Evolutionary conservation across 352 stramenopile genomes (phyloP).

Genomic region (Pythium vanterpoolii): DNA sequence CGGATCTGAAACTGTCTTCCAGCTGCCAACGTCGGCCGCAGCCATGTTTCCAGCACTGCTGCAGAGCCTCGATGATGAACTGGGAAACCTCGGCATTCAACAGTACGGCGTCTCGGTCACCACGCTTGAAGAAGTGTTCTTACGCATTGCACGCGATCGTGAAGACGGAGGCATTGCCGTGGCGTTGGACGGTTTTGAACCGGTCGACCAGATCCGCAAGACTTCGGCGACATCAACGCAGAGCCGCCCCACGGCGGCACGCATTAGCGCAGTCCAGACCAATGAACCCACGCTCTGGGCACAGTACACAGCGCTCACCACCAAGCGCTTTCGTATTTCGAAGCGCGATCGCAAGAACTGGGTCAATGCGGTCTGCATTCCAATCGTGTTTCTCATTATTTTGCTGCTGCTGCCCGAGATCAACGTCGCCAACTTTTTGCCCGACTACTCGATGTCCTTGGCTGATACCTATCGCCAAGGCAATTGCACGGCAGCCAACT

Average conservation of each 20-base stretch:
- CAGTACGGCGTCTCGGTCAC: constrained; percentile 96
- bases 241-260: constrained; percentile 23
- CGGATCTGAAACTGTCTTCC: constrained; percentile 91
- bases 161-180: background rate
- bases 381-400: constrained; percentile 27
- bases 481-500: constrained; percentile 23
- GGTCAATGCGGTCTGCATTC: constrained; percentile 46
- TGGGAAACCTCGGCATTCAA: constrained; percentile 48
- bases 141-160: constrained; percentile 42
- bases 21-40: constrained; percentile 68
- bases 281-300: constrained; percentile 29
- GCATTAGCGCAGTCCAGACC: constrained; percentile 49
- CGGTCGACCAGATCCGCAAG: constrained; percentile 43
- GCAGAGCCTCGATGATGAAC: constrained; percentile 50
- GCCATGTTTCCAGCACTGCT: constrained; percentile 91
- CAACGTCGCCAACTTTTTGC: constrained; percentile 51
- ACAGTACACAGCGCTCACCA: constrained; percentile 51
- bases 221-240: constrained; percentile 36
- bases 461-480: constrained; percentile 21
- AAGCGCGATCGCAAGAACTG: constrained; percentile 39
- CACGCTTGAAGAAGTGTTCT: constrained; percentile 97
- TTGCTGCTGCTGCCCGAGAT: constrained; percentile 45
- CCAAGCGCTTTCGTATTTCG: constrained; percentile 40
- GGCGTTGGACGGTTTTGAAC: constrained; percentile 88
- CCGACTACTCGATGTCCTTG: constrained; percentile 26